Percentiles rank a stretch among this genome's conserved stretches.
These are phyloP conservation scores for Aspergillus oerlinghausenensis DNA, from an alignment of 2,329 filamentous ascomycete genomes.

Conservation along the genomic window DNA sequence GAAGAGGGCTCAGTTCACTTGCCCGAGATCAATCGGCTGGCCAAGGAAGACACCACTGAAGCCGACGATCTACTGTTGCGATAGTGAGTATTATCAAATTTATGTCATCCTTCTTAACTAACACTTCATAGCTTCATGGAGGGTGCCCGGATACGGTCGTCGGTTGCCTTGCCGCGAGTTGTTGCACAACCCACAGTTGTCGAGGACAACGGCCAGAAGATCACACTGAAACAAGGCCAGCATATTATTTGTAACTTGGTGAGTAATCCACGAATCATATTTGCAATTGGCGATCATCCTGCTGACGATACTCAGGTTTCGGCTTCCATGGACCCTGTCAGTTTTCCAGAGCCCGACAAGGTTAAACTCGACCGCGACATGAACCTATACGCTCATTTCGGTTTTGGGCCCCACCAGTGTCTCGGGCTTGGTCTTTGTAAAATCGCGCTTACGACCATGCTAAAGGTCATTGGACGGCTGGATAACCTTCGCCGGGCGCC, in stretches of 20 bases:
- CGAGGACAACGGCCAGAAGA: slow-evolving; percentile 30
- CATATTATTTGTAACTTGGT: slow-evolving; percentile 35
- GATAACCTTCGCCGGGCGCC: slow-evolving; percentile 40
- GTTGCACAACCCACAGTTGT: slow-evolving; percentile 30
- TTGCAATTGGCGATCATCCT: not conserved
- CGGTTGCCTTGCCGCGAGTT: slow-evolving; percentile 34
- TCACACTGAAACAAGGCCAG: slow-evolving; percentile 33
- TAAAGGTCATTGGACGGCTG: slow-evolving; percentile 38
- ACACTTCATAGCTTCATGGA: slow-evolving; percentile 35
- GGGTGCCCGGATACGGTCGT: slow-evolving; percentile 35
- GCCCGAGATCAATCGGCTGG: slow-evolving; percentile 45
- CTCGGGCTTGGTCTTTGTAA: slow-evolving; percentile 46
- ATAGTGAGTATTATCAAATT: slow-evolving; percentile 39
- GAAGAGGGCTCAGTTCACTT: slow-evolving; percentile 46
- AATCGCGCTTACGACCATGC: slow-evolving; percentile 34
- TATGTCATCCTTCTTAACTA: not conserved
- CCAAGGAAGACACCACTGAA: slow-evolving; percentile 41
- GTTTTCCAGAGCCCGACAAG: slow-evolving; percentile 36
- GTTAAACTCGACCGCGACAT: slow-evolving; percentile 61
- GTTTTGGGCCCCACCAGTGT: slow-evolving; percentile 58
- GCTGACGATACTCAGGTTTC: slow-evolving; percentile 17
- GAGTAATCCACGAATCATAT: slow-evolving; percentile 8
- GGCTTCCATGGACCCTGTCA: slow-evolving; percentile 32
- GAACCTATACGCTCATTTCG: slow-evolving; percentile 61
- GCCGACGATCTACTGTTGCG: slow-evolving; percentile 48